Evolutionary conservation across 2,329 filamentous ascomycete species (phyloP), one percentile per base, ranked within the genome.

Genomic region (Canariomyces notabilis): DNA sequence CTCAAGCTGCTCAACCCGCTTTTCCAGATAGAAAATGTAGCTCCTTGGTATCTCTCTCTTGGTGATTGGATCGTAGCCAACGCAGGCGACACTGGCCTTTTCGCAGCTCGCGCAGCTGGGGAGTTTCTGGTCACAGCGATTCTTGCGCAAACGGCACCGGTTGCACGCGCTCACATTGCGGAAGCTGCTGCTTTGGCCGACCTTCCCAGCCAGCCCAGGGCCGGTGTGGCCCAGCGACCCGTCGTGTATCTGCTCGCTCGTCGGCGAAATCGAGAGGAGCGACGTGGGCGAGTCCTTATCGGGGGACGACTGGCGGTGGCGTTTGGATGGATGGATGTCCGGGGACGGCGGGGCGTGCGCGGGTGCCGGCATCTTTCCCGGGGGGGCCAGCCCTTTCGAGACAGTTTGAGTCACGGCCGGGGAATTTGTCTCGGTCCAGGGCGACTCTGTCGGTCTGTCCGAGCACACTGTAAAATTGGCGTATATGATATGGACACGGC

Each of bases 11-110:
- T 83, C 78, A 44, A 96, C 80, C 49, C 91, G 78, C 21, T 85
- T 87, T 66, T 97, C 91, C 49, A 97, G 82, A 64, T 95, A 97
- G 68, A 87, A 95, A 39, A 97, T 89, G 71, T 97, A 97, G 66
- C 85, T 89, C 67, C 90, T 80, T 40, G 91, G 91, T 48, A 97
- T 95, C 68, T 96, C 89, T 62, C 87, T 83, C 74, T 96, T 96
- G 19, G 89, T 95, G 61, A 96, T 95, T 26, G 91, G 90, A 64
- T 97, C 91, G 66, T 95, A 96, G 52, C 91, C 91, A 41, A 96
- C 89, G 65, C 93, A 97, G 56, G 87, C 84, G 37, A 94, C 87
- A 48, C 80, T 79, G n/a, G 87, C 90, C 70, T 96, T 96, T 64
- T 90, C 89, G 68, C 91, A 97, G 57, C 87, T 88, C 34, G 87